phyloP scores from a whole-genome alignment of 139 green algal genomes.

The Zygnema circumcarinatum region DNA sequence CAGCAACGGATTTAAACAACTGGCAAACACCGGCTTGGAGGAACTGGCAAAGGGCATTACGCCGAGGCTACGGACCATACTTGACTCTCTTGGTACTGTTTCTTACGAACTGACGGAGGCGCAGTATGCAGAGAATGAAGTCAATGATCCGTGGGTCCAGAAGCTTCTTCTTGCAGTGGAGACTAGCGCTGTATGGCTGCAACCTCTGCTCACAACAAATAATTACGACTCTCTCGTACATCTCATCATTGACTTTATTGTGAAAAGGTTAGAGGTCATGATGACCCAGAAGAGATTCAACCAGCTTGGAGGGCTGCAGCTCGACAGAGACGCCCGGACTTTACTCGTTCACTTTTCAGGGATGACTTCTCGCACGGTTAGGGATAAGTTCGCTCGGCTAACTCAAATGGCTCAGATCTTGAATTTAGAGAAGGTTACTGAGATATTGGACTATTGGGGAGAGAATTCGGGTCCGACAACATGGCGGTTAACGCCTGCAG shows the following conservation, averaged over 20 bases:
- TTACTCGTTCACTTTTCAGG: constrained; percentile 77
- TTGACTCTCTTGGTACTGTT: constrained; percentile 75
- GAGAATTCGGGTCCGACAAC: constrained; percentile 73
- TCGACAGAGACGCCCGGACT: constrained; percentile 84
- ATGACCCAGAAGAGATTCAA: constrained; percentile 87
- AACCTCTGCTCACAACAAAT: constrained; percentile 74
- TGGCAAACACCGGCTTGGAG: constrained; percentile 72
- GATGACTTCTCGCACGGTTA: constrained; percentile 78
- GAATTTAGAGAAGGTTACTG: constrained; percentile 80
- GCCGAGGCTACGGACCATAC: constrained; percentile 69
- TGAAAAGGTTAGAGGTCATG: constrained; percentile 80
- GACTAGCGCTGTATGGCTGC: constrained; percentile 68
- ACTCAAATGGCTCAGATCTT: constrained; percentile 88
- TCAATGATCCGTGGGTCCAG: constrained; percentile 78
- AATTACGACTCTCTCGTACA: constrained; percentile 80
- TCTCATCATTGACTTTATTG: constrained; percentile 75
- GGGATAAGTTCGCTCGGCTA: constrained; percentile 91
- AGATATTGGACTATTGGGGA: constrained; percentile 87
- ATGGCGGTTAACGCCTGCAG: constrained; percentile 81
- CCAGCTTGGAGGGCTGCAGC: constrained; percentile 91
- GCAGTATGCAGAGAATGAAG: constrained; percentile 75
- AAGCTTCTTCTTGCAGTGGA: constrained; percentile 74
- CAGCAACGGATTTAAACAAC: constrained; percentile 69
- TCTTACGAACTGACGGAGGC: constrained; percentile 81
- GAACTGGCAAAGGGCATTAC: constrained; percentile 75